Conservation (phyloP, 306 rosid species). For the Vigna mungo region DNA sequence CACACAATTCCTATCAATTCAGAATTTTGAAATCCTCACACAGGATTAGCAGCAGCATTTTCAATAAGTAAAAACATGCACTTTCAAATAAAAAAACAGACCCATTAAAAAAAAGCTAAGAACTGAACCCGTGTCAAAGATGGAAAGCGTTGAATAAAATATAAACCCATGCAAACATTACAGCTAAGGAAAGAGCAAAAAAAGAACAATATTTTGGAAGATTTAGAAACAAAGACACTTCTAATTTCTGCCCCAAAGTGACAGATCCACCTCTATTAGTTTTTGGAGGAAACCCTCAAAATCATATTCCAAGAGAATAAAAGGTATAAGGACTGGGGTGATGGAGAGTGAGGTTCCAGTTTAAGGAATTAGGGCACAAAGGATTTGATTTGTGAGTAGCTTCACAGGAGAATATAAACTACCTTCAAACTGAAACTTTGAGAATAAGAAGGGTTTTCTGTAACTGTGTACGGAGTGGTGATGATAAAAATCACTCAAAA, state of each 20-base stretch:
- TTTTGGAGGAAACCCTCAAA: neutral
- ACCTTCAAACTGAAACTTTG: conserved; percentile 7
- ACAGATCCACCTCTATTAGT: conserved; percentile 20
- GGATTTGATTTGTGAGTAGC: neutral
- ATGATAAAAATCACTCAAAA: too few relatives aligned
- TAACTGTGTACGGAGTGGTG: too few relatives aligned
- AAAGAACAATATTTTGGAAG: neutral
- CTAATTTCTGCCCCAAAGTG: neutral
- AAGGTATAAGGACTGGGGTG: neutral
- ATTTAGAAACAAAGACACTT: neutral
- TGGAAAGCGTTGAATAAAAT: neutral
- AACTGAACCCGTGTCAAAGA: neutral
- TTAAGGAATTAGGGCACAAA: conserved; percentile 45
- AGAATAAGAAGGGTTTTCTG: neutral
- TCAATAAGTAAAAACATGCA: neutral
- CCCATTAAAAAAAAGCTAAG: neutral
- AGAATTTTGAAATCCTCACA: neutral
- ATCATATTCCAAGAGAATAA: neutral
- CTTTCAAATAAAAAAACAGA: neutral
- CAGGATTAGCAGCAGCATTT: neutral
- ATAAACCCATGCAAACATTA: neutral
- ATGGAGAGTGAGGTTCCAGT: neutral
- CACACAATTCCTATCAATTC: neutral
- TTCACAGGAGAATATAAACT: conserved; percentile 22
- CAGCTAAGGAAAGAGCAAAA: neutral